Base-by-base conservation (phyloP, 768 basidiomycete species). In the Suillus luteus region DNA sequence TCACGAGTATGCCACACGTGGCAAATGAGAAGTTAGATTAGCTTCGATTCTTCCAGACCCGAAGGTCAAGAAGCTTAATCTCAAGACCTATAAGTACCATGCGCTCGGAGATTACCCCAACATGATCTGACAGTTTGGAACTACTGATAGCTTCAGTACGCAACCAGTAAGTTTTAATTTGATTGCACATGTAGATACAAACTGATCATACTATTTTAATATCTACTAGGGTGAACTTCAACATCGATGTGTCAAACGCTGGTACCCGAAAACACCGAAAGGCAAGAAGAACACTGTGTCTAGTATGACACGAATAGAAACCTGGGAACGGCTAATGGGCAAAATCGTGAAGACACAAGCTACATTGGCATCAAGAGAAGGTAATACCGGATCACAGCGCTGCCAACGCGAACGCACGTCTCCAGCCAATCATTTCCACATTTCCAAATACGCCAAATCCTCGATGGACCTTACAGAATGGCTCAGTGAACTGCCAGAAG, bases 201-300 rank as follows among this genome's bases (percentile, higher is more conserved):
- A 31, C 3, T 52, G 15, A 52, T 52, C 5, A 17, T 31, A 24
- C 61, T 60, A 33, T 14, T 24, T 14, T 1, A 48, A 24, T 14
- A 19, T 19, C 46, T 44, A 43, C 48, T 80, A 49, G 79, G 74
- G 77, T n/a, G 80, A 80, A 65, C 67, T 73, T 0, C 71, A 78
- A 52, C 80, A 82, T 59, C 65, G 71, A 0, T 65, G 61, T 0
- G 66, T 78, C 12, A 83, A 83, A 66, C 67, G 67, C 0, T 64
- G 76, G 41, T 83, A 80, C 60, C 66, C 59, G 0, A 54, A 68
- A 2, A 79, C 78, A 0, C 78, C 79, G 64, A 80, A 80, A 61
- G 71, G 67, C 15, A 59, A 62, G 31, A 27, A 46, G 31, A 73
- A 31, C 62, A 66, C 19, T 37, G 49, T 1, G 11, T 60, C 1